These are phyloP conservation scores for Cutaneotrichosporon arboriforme DNA, from an alignment of 1,284 basidiomycete genomes.

Conservation along the genomic window DNA sequence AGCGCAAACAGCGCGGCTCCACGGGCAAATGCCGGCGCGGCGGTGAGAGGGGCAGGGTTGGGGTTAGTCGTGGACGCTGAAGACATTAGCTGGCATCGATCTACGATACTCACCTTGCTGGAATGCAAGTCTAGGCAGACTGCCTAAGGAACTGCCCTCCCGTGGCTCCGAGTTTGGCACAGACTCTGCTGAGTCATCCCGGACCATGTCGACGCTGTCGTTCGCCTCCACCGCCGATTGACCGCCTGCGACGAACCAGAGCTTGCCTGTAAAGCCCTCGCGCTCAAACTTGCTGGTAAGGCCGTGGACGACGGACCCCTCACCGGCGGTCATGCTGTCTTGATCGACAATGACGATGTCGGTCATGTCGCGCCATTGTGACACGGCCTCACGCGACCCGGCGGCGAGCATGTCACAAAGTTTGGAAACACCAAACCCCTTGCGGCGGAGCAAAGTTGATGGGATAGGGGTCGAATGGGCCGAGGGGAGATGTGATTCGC, in stretches of 20 bases:
- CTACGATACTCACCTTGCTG: constrained; percentile 26
- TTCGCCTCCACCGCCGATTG: constrained; percentile 53
- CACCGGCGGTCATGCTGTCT: constrained; percentile 59
- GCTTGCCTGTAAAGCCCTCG: constrained; percentile 61
- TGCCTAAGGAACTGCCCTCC: constrained; percentile 5
- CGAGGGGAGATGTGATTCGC: constrained; percentile 59
- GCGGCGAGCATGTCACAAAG: constrained; percentile 69
- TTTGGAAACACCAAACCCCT: constrained; percentile 68
- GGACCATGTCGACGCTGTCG: constrained; percentile 4
- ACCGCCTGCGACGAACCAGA: constrained; percentile 74
- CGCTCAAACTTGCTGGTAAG: constrained; percentile 77
- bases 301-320: constrained; percentile 66
- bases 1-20: background rate
- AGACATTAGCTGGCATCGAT: background rate
- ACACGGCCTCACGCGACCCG: constrained; percentile 52
- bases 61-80: background rate
- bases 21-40: too few relatives aligned
- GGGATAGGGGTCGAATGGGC: constrained; percentile 89
- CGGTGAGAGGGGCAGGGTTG: too few relatives aligned
- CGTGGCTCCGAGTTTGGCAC: background rate
- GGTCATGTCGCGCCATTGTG: constrained; percentile 57
- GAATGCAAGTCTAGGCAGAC: constrained; percentile 33
- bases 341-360: constrained; percentile 75
- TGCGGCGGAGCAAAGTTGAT: constrained; percentile 86
- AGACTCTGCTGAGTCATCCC: background rate